phyloP scores from a whole-genome alignment of 345 rosid species.

The Reutealis trisperma region DNA sequence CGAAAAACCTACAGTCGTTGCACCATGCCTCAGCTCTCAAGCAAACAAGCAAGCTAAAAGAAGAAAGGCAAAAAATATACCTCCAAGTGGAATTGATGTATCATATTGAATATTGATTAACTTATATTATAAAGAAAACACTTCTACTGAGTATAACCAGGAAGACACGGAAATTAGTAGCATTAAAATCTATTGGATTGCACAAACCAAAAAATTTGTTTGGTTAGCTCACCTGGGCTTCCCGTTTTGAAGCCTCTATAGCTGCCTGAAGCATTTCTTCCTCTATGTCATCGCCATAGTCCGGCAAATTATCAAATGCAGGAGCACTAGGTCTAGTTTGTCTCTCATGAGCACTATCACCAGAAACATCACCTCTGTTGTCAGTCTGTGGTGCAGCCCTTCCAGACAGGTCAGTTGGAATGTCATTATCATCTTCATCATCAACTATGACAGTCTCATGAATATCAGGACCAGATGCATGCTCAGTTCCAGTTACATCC shows the following conservation, averaged over 20 bases:
- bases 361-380: constrained; percentile 18
- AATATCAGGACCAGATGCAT: constrained; percentile 45
- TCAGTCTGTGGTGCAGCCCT: constrained; percentile 28
- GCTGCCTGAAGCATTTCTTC: constrained; percentile 99
- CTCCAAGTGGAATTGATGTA: constrained; percentile 65
- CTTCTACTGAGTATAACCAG: background rate
- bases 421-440: constrained; percentile 59
- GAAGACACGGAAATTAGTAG: background rate
- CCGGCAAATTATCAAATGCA: constrained; percentile 46
- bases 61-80: constrained; percentile 16
- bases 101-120: background rate
- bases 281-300: constrained; percentile 76
- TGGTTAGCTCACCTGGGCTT: constrained; percentile 52
- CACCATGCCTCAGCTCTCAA: background rate
- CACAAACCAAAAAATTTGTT: background rate
- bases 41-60: background rate
- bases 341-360: constrained; percentile 25
- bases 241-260: constrained; percentile 92
- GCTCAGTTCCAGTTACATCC: constrained; percentile 70
- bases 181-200: constrained; percentile 1
- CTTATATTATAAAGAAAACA: background rate
- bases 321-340: constrained; percentile 47
- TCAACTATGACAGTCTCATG: constrained; percentile 59
- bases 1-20: background rate
- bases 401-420: constrained; percentile 36